Evolutionary conservation across 108 stramenopile species (phyloP).

Genomic region (Epipyxis sp.): DNA sequence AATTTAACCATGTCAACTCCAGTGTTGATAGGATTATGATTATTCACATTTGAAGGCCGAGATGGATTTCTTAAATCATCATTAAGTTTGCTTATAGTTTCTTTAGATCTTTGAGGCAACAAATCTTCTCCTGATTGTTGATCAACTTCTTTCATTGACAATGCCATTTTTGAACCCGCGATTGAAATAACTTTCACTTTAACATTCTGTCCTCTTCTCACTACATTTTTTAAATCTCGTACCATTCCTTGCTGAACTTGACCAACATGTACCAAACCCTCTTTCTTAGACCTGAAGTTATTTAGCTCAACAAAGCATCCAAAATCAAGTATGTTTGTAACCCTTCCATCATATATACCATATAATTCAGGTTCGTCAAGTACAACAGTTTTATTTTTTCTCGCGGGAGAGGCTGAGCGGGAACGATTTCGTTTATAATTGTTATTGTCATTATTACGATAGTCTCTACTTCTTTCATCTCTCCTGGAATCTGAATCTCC

Average conservation of each 20-base stretch:
- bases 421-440: not conserved
- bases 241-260: constrained; percentile 63
- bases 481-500: not conserved
- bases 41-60: not conserved
- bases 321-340: constrained; percentile 80
- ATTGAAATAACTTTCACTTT: constrained; percentile 81
- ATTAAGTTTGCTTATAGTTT: not conserved
- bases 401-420: not conserved
- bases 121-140: constrained; percentile 80
- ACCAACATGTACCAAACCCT: constrained; percentile 82
- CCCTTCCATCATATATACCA: constrained; percentile 72
- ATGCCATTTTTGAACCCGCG: constrained; percentile 59
- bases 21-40: constrained; percentile 32
- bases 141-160: constrained; percentile 89
- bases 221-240: constrained; percentile 50
- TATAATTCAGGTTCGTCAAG: constrained; percentile 62
- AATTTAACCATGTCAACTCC: constrained; percentile 77
- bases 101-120: constrained; percentile 64
- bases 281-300: constrained; percentile 34
- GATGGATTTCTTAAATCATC: constrained; percentile 24
- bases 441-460: not conserved
- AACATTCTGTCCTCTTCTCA: constrained; percentile 67
- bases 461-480: not conserved
- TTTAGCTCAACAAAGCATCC: constrained; percentile 77
- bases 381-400: too few relatives aligned